Conservation (phyloP, 208 protist genomes). For the Wallacemonas sp. region DNA sequence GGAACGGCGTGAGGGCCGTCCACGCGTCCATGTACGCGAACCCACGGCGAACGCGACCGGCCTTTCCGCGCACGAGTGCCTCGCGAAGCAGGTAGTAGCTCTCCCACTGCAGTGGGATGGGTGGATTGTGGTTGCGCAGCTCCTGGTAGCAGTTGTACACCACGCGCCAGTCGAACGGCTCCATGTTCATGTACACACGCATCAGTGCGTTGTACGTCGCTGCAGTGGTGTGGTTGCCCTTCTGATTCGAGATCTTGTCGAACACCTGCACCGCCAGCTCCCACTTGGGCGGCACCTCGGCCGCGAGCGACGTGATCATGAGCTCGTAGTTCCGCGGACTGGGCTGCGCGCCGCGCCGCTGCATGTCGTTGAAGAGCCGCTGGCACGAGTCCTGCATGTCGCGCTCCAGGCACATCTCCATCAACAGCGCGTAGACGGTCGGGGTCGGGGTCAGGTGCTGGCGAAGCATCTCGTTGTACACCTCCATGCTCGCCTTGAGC, state of each 20-base stretch:
- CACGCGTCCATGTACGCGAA: conserved; percentile 84
- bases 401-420: conserved; percentile 78
- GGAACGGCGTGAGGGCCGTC: conserved; percentile 64
- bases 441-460: conserved; percentile 64
- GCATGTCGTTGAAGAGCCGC: conserved; percentile 73
- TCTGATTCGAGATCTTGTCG: conserved; percentile 68
- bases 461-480: conserved; percentile 69
- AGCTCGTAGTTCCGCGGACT: conserved; percentile 69
- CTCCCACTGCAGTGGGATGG: conserved; percentile 76
- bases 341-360: conserved; percentile 57
- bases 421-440: conserved; percentile 70
- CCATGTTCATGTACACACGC: conserved; percentile 87
- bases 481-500: conserved; percentile 75
- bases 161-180: conserved; percentile 88
- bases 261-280: conserved; percentile 78
- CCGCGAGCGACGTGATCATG: conserved; percentile 67
- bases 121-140: conserved; percentile 63
- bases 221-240: conserved; percentile 39
- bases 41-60: conserved; percentile 62
- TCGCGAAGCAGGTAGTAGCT: conserved; percentile 77
- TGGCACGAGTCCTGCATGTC: conserved; percentile 62
- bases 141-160: conserved; percentile 91
- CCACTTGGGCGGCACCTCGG: conserved; percentile 80
- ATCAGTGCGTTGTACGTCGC: conserved; percentile 87
- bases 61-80: conserved; percentile 59